Conservation (phyloP, 2,329 filamentous ascomycete genomes). For the Xylaria digitata region DNA sequence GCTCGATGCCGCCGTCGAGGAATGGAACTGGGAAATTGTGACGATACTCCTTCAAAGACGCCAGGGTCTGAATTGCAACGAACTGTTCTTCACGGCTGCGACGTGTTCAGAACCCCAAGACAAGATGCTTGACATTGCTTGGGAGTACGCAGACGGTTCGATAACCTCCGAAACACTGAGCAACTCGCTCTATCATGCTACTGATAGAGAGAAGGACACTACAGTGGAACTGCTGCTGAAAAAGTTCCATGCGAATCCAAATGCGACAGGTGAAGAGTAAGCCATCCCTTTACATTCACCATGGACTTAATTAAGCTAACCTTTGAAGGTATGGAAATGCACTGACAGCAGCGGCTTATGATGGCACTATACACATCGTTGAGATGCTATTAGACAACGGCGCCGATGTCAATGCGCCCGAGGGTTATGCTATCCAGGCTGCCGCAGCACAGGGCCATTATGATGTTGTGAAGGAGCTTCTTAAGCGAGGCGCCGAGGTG, state of each 20-base stretch:
- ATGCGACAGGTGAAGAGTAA: conserved; percentile 55
- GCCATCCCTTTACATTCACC: conserved; percentile 25
- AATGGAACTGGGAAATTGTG: conserved; percentile 55
- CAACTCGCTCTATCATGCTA: conserved; percentile 54
- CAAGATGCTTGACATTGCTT: conserved; percentile 52
- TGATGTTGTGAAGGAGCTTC: conserved; percentile 51
- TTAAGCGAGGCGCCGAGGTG: conserved; percentile 52
- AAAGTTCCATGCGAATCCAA: conserved; percentile 52
- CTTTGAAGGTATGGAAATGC: conserved; percentile 50
- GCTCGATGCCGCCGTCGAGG: conserved; percentile 49
- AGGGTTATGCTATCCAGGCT: conserved; percentile 54
- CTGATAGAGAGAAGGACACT: conserved; percentile 53
- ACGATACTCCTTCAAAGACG: conserved; percentile 51
- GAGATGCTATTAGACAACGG: conserved; percentile 50
- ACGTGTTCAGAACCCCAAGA: conserved; percentile 51
- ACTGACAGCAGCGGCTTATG: conserved; percentile 54
- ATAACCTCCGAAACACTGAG: conserved; percentile 51
- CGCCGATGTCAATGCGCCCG: conserved; percentile 51
- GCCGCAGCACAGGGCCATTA: conserved; percentile 53
- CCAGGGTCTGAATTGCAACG: conserved; percentile 51
- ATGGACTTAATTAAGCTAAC: conserved; percentile 7
- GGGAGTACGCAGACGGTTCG: conserved; percentile 52
- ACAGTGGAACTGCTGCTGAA: conserved; percentile 54
- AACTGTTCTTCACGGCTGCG: conserved; percentile 51
- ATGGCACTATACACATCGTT: conserved; percentile 51